Evolutionary conservation across 108 stramenopile genomes (phyloP).

Genomic region (Cyclotella kingstonii): DNA sequence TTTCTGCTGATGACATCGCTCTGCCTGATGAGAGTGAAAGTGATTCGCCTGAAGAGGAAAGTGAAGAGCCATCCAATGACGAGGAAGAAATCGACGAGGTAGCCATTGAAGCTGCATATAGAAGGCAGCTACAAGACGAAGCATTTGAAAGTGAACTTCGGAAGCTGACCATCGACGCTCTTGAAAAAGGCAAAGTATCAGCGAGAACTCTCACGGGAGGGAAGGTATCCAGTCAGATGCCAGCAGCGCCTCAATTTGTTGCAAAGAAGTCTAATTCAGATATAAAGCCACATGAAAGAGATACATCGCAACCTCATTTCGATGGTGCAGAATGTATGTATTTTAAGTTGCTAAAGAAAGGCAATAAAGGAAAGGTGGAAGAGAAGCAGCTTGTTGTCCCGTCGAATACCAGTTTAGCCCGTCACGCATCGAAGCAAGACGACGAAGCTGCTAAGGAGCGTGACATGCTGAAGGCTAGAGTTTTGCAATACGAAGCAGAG

Average conservation of each 20-base stretch:
- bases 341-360: constrained; percentile 89
- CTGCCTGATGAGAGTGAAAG: constrained; percentile 55
- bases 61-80: constrained; percentile 44
- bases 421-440: constrained; percentile 75
- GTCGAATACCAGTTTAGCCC: constrained; percentile 74
- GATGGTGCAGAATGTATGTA: constrained; percentile 71
- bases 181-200: constrained; percentile 77
- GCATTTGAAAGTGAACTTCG: constrained; percentile 84
- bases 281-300: constrained; percentile 34
- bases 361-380: constrained; percentile 90
- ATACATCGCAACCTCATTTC: constrained; percentile 31
- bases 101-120: constrained; percentile 73
- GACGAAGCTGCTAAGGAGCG: constrained; percentile 83
- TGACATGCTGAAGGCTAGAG: constrained; percentile 80
- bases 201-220: constrained; percentile 56
- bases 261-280: constrained; percentile 52
- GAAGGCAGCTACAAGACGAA: constrained; percentile 83
- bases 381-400: constrained; percentile 84
- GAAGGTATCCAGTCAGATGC: constrained; percentile 74
- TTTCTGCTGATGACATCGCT: constrained; percentile 22
- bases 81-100: constrained; percentile 62
- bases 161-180: constrained; percentile 81
- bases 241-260: constrained; percentile 68
- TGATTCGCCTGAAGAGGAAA: constrained; percentile 46
- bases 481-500: constrained; percentile 85